Percentiles rank a stretch among this genome's conserved stretches.
phyloP scores from a whole-genome alignment of 352 stramenopile species.

The Saprolegnia diclina region DNA sequence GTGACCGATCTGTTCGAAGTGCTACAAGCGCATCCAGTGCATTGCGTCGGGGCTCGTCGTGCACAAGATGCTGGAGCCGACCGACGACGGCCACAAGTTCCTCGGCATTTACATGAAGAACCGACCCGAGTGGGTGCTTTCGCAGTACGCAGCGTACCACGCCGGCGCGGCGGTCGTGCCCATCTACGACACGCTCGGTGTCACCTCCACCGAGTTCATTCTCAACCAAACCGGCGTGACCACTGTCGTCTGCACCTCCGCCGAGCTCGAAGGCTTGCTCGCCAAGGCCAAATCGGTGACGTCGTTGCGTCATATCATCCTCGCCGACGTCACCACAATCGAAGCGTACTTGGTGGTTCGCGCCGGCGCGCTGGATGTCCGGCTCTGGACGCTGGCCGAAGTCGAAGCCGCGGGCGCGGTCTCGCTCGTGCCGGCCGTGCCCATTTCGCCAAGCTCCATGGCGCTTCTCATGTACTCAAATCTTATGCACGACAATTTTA shows the following conservation, averaged over 20 bases:
- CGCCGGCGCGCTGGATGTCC: neutral
- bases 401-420: neutral
- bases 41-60: conserved; percentile 10
- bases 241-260: conserved; percentile 28
- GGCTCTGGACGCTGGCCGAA: neutral
- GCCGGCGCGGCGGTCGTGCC: conserved; percentile 43
- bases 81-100: conserved; percentile 38
- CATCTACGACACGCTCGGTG: conserved; percentile 33
- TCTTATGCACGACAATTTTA: neutral
- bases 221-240: conserved; percentile 28
- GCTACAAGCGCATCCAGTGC: conserved; percentile 6
- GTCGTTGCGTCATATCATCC: conserved; percentile 3
- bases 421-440: neutral
- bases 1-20: neutral
- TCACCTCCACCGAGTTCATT: conserved; percentile 28
- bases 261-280: conserved; percentile 26
- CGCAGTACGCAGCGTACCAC: conserved; percentile 78
- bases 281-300: conserved; percentile 9
- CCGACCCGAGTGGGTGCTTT: conserved; percentile 87
- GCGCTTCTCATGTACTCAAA: neutral
- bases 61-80: conserved; percentile 27
- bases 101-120: conserved; percentile 88
- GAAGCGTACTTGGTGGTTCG: neutral
- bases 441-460: neutral
- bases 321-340: neutral